phyloP scores from a whole-genome alignment of 768 basidiomycete genomes.

The Pleurotus ostreatus region DNA sequence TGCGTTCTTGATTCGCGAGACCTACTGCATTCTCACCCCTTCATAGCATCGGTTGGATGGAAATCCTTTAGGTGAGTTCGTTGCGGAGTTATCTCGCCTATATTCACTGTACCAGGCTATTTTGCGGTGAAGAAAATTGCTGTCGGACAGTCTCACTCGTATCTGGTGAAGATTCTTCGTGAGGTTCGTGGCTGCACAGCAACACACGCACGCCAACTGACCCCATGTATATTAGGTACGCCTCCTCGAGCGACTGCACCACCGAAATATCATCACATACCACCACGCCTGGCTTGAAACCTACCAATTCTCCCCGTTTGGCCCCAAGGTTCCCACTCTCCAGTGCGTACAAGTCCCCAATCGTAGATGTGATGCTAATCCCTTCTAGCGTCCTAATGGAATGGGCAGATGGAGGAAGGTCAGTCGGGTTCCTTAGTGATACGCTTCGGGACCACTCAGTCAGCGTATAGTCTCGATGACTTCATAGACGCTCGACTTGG shows the following conservation, averaged over 20 bases:
- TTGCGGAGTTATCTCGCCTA: neutral
- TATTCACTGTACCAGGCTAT: constrained; percentile 42
- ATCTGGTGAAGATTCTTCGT: constrained; percentile 75
- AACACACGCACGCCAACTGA: neutral
- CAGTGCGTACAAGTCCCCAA: constrained; percentile 36
- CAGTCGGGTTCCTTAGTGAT: neutral
- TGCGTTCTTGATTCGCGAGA: constrained; percentile 23
- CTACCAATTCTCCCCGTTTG: constrained; percentile 82
- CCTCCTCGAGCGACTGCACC: constrained; percentile 79
- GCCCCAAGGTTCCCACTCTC: constrained; percentile 81
- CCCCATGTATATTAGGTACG: constrained; percentile 51
- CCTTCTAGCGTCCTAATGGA: constrained; percentile 76
- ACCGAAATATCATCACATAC: constrained; percentile 93
- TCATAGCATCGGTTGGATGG: constrained; percentile 80
- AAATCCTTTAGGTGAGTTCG: constrained; percentile 62
- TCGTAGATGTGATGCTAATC: neutral
- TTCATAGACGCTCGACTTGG: constrained; percentile 80
- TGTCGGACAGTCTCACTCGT: constrained; percentile 84
- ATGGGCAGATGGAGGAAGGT: constrained; percentile 87
- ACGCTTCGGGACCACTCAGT: neutral
- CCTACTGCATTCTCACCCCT: constrained; percentile 7
- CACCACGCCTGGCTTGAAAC: constrained; percentile 95
- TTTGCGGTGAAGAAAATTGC: constrained; percentile 98
- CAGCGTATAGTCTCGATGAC: constrained; percentile 63
- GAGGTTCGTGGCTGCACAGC: constrained; percentile 43